These are phyloP conservation scores for Asterochloris sp. DNA, from an alignment of 139 green algal genomes.

Conservation along the genomic window DNA sequence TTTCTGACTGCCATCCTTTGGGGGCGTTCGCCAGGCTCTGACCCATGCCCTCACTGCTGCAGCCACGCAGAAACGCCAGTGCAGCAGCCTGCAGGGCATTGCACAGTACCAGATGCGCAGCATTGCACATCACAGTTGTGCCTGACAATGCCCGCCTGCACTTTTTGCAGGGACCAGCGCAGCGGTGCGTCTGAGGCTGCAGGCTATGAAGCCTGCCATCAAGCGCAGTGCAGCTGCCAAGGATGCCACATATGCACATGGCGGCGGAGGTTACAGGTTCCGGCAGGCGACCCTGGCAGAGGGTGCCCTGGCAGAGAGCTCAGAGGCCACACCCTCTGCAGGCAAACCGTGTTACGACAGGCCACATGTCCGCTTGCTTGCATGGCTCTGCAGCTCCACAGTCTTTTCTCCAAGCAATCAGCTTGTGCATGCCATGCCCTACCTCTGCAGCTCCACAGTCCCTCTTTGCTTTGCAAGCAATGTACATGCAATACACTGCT, in stretches of 20 bases:
- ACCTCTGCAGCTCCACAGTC: too few species aligned
- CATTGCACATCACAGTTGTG: not conserved
- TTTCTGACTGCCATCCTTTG: too few species aligned
- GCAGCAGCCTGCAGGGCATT: not conserved
- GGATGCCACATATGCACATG: not conserved
- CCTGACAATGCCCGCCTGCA: not conserved
- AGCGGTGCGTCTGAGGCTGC: conserved; percentile 1
- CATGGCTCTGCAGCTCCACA: too few species aligned
- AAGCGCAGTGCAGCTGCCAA: not conserved
- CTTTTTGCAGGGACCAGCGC: conserved; percentile 8
- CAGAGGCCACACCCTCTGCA: not conserved
- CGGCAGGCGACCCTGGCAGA: not conserved
- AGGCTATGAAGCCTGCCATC: conserved; percentile 3
- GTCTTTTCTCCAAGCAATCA: too few species aligned
- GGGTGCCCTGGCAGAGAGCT: conserved; percentile 4
- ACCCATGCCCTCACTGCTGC: not conserved
- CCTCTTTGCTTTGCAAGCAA: too few species aligned
- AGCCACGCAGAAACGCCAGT: not conserved
- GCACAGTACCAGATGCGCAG: not conserved
- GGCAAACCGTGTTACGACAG: too few species aligned
- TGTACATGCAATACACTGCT: too few species aligned
- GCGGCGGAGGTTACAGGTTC: conserved; percentile 3
- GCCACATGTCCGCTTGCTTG: too few species aligned
- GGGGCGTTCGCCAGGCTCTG: too few species aligned
- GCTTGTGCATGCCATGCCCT: too few species aligned